These are phyloP conservation scores for Hippophae gyantsensis DNA, from an alignment of 306 rosid species.

Conservation along the genomic window DNA sequence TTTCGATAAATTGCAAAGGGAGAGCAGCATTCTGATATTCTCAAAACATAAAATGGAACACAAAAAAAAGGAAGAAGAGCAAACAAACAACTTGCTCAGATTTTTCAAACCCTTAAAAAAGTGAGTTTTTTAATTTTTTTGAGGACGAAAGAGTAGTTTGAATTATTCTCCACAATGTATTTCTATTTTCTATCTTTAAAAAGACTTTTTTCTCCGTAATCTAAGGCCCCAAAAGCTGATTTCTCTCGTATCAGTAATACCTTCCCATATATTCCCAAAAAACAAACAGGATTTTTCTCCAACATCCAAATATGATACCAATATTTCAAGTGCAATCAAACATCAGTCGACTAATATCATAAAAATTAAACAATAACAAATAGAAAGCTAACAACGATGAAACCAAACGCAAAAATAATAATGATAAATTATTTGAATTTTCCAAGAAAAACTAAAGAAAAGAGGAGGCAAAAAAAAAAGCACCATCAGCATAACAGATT, in stretches of 20 bases:
- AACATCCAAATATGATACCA: background rate
- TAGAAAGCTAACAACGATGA: background rate
- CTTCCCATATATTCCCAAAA: slow-evolving; percentile 19
- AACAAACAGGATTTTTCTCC: slow-evolving; percentile 11
- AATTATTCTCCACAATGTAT: slow-evolving; percentile 53
- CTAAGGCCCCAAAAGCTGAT: slow-evolving; percentile 40
- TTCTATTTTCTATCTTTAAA: slow-evolving; percentile 10
- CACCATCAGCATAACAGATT: background rate
- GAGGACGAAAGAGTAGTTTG: slow-evolving; percentile 24
- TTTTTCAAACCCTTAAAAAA: slow-evolving; percentile 30
- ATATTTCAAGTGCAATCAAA: slow-evolving; percentile 1
- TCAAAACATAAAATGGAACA: slow-evolving; percentile 13
- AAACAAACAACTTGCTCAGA: slow-evolving; percentile 30
- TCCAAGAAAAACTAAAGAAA: background rate
- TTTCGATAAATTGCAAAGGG: slow-evolving; percentile 7
- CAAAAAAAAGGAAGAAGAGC: slow-evolving; percentile 16
- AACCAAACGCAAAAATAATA: background rate
- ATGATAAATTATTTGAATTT: background rate
- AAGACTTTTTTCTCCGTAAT: slow-evolving; percentile 42
- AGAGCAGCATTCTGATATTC: slow-evolving; percentile 12
- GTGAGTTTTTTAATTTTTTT: slow-evolving; percentile 22
- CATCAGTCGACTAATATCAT: background rate
- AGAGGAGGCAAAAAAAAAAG: background rate
- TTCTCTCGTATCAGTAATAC: slow-evolving; percentile 13
- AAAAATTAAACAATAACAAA: background rate